Percentiles rank a stretch among this genome's conserved stretches.
Conservation (phyloP, 78 protist genomes). For the Cyanophora paradoxa region DNA sequence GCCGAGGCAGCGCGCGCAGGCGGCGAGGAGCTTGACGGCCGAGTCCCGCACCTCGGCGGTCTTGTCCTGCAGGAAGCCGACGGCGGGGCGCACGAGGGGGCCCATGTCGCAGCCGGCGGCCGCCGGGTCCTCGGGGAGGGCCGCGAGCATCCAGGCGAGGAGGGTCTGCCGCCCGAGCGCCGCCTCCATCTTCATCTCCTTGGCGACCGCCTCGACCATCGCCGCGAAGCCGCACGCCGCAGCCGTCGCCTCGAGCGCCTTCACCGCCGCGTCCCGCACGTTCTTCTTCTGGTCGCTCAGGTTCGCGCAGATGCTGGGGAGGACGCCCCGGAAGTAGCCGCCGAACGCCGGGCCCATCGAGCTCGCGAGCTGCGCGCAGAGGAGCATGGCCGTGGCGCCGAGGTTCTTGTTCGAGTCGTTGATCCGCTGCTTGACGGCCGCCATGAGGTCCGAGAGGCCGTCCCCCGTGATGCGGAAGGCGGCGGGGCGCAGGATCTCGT, state of each 20-base stretch:
- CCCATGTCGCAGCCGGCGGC: not conserved
- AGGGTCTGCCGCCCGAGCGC: not conserved
- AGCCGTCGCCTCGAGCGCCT: not conserved
- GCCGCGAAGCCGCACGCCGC: not conserved
- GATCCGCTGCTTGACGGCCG: not conserved
- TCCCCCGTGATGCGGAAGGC: not conserved
- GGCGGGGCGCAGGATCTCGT: too few relatives aligned
- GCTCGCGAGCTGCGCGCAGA: not conserved
- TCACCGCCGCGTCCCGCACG: not conserved
- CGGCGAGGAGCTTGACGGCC: not conserved
- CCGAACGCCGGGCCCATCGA: not conserved
- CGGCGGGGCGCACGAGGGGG: not conserved
- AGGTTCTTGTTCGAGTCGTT: conserved; percentile 9
- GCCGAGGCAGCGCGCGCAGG: not conserved
- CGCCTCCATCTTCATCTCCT: too few relatives aligned
- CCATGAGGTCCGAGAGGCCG: not conserved
- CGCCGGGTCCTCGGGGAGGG: not conserved
- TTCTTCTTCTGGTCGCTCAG: not conserved
- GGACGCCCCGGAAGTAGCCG: not conserved
- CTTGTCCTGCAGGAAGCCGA: not conserved
- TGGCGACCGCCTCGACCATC: not conserved
- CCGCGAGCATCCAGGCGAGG: not conserved
- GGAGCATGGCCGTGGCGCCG: not conserved
- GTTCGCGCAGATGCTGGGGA: not conserved
- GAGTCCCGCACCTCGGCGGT: not conserved